phyloP scores from a whole-genome alignment of 371 early-diverging fungal genomes.

The Blakeslea trispora region DNA sequence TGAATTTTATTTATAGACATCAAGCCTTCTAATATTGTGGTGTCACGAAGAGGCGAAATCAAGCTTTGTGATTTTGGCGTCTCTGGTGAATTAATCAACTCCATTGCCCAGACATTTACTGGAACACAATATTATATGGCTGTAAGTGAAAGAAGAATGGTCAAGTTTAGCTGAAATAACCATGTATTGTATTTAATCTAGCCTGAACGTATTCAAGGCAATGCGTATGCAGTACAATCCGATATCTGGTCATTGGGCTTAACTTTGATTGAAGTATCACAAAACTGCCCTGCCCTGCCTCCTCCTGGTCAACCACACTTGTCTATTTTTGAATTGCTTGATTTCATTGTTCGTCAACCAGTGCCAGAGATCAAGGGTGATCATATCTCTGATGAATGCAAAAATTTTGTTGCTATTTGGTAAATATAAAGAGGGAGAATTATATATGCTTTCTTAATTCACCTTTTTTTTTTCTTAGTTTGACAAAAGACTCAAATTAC shows the following conservation, averaged over 20 bases:
- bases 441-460: not conserved
- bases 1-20: conserved; percentile 64
- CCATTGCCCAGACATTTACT: conserved; percentile 92
- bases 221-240: conserved; percentile 84
- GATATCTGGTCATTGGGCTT: conserved; percentile 97
- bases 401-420: conserved; percentile 80
- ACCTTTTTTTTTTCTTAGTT: conserved; percentile 39
- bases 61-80: conserved; percentile 98
- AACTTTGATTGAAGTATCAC: conserved; percentile 91
- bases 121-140: conserved; percentile 97
- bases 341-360: conserved; percentile 89
- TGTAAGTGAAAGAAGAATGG: no score
- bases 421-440: conserved; percentile 35
- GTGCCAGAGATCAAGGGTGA: conserved; percentile 73
- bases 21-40: conserved; percentile 91
- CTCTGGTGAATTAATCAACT: conserved; percentile 87
- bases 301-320: conserved; percentile 65
- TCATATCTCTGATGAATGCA: conserved; percentile 66
- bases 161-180: no score
- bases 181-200: no score
- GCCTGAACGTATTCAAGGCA: conserved; percentile 97
- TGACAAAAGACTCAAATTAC: conserved; percentile 76
- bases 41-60: conserved; percentile 84
- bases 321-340: conserved; percentile 88
- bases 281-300: conserved; percentile 88